A percentile compares a stretch with the other conserved stretches of the same genome.
Evolutionary conservation across 805 yeast genomes (phyloP).

Genomic region (Myxozyma monticola): DNA sequence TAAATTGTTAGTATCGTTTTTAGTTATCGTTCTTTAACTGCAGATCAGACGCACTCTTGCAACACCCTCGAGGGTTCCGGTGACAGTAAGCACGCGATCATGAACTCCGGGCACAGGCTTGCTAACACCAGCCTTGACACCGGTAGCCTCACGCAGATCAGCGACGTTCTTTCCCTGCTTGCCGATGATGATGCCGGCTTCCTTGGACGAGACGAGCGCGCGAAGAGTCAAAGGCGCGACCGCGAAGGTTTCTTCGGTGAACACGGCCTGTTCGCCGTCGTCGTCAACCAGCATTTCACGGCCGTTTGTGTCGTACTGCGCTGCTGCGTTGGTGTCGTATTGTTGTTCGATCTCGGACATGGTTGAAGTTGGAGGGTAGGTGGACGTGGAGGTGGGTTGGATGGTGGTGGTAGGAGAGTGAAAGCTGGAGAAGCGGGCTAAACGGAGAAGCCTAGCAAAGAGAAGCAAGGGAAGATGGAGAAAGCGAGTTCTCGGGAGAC

Average conservation of each 20-base stretch:
- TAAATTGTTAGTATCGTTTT: no score
- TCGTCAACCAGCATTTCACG: background rate
- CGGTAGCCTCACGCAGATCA: constrained; percentile 67
- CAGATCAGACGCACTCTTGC: constrained; percentile 42
- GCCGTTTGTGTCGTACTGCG: constrained; percentile 1
- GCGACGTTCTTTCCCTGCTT: constrained; percentile 79
- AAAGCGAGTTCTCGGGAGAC: no score
- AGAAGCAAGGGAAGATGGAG: no score
- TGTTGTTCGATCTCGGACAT: constrained; percentile 22
- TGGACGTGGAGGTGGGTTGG: background rate
- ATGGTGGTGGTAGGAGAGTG: background rate
- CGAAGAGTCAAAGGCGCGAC: constrained; percentile 40
- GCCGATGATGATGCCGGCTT: constrained; percentile 89
- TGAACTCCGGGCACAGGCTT: constrained; percentile 76
- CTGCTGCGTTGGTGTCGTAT: constrained; percentile 14
- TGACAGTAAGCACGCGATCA: constrained; percentile 77
- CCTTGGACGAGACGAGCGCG: constrained; percentile 75
- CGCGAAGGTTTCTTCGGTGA: constrained; percentile 19
- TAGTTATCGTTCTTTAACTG: no score
- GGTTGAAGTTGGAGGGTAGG: background rate
- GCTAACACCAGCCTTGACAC: constrained; percentile 84
- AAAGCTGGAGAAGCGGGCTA: background rate
- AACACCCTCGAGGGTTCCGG: constrained; percentile 69
- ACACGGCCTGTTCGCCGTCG: constrained; percentile 1
- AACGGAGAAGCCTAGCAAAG: no score